Conservation (phyloP, 1,139 yeast species). For the Protomyces lactucae-debilis region DNA sequence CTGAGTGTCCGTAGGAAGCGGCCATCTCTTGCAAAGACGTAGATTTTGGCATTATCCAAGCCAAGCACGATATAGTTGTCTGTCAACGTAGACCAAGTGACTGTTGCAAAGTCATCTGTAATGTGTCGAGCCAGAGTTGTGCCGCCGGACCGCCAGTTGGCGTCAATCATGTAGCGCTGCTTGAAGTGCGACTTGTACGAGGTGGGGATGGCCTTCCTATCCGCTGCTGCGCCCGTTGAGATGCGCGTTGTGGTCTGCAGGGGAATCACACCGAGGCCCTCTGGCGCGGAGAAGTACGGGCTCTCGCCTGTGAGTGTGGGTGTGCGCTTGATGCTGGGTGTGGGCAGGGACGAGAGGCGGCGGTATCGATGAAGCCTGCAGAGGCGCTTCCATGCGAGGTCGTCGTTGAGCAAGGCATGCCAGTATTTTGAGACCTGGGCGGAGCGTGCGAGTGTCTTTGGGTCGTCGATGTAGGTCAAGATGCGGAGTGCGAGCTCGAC, state of each 20-base stretch:
- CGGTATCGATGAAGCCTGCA: conserved; percentile 43
- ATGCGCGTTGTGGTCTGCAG: conserved; percentile 7
- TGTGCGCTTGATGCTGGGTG: not conserved
- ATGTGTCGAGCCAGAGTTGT: conserved; percentile 43
- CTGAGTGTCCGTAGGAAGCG: conserved; percentile 47
- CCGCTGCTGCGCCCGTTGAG: conserved; percentile 2
- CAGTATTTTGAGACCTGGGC: conserved; percentile 46
- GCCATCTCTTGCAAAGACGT: conserved; percentile 57
- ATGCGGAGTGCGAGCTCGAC: conserved; percentile 69
- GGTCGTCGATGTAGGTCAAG: conserved; percentile 60
- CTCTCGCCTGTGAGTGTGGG: conserved; percentile 8
- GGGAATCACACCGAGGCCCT: conserved; percentile 19
- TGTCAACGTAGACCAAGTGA: conserved; percentile 42
- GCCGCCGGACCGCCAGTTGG: conserved; percentile 46
- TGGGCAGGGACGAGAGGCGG: conserved; percentile 32
- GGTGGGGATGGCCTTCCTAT: conserved; percentile 36
- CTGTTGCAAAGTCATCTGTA: conserved; percentile 41
- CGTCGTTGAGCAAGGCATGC: conserved; percentile 44
- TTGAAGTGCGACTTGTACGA: conserved; percentile 44
- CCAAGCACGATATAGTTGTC: conserved; percentile 43
- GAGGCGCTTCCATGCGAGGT: conserved; percentile 44
- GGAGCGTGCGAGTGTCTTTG: conserved; percentile 44
- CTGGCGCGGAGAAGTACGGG: conserved; percentile 24
- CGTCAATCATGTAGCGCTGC: conserved; percentile 43
- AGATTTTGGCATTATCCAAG: conserved; percentile 45